These are phyloP conservation scores for Lumnitzera racemosa DNA, from an alignment of 345 rosid genomes.

Conservation along the genomic window DNA sequence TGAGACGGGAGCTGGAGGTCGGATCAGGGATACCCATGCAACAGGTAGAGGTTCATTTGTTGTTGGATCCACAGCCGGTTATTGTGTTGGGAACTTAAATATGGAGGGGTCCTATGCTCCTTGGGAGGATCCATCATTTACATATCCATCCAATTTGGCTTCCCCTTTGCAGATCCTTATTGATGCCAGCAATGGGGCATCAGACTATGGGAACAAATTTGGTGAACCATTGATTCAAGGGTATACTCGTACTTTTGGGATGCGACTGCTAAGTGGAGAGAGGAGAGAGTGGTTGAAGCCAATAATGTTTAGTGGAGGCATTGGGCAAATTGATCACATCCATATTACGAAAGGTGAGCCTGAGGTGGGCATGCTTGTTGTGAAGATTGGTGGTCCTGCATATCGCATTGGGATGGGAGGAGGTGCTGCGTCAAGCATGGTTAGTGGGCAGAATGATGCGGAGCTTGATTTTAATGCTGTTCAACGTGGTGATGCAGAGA, in stretches of 20 bases:
- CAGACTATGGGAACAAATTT: slow-evolving; percentile 91
- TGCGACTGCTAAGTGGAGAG: slow-evolving; percentile 92
- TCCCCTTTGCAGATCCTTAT: slow-evolving; percentile 86
- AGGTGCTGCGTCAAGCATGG: slow-evolving; percentile 98
- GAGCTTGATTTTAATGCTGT: slow-evolving; percentile 98
- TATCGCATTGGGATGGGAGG: slow-evolving; percentile 98
- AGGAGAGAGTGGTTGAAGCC: slow-evolving; percentile 97
- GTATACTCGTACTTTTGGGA: slow-evolving; percentile 80
- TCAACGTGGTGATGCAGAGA: slow-evolving; percentile 95
- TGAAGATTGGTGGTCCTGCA: slow-evolving; percentile 97
- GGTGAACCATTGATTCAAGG: slow-evolving; percentile 98
- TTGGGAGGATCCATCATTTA: slow-evolving; percentile 79
- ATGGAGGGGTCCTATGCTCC: slow-evolving; percentile 80
- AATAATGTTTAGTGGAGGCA: slow-evolving; percentile 92
- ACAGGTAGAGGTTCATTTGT: slow-evolving; percentile 93
- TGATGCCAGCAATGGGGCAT: slow-evolving; percentile 92
- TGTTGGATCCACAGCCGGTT: slow-evolving; percentile 80
- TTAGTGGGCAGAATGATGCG: slow-evolving; percentile 93
- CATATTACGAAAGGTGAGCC: slow-evolving; percentile 84
- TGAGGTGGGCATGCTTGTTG: slow-evolving; percentile 86
- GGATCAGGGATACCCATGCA: slow-evolving; percentile 98
- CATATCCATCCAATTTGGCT: slow-evolving; percentile 73
- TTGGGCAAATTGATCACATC: slow-evolving; percentile 85
- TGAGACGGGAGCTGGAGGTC: slow-evolving; percentile 96
- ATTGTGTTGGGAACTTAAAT: slow-evolving; percentile 79